A percentile compares a stretch with the other conserved stretches of the same genome.
These are phyloP conservation scores for Borealophlyctis nickersoniae DNA, from an alignment of 192 early-diverging fungal genomes.

Conservation along the genomic window DNA sequence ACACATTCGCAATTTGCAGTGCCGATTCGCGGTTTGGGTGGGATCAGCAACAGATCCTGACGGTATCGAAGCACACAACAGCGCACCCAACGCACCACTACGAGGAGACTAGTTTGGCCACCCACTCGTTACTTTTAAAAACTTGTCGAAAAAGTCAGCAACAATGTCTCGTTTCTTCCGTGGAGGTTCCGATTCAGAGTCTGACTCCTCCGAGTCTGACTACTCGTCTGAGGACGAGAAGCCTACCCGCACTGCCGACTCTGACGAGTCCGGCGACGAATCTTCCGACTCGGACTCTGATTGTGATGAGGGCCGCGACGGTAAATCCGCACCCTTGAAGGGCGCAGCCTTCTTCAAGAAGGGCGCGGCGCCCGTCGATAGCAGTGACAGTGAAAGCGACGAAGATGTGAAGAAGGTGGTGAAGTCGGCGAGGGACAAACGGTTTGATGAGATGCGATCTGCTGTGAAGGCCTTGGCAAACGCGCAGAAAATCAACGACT, in stretches of 20 bases:
- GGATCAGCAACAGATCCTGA: no score
- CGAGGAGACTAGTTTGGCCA: no score
- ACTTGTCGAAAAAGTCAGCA: no score
- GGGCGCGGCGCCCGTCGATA: slow-evolving; percentile 49
- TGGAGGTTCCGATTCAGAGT: slow-evolving; percentile 60
- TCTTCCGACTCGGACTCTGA: slow-evolving; percentile 46
- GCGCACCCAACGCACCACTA: no score
- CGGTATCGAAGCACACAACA: no score
- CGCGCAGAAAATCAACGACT: slow-evolving; percentile 83
- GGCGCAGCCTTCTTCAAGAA: slow-evolving; percentile 29
- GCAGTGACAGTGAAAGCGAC: slow-evolving; percentile 62
- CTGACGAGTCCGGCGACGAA: slow-evolving; percentile 1
- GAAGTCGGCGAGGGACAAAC: slow-evolving; percentile 82
- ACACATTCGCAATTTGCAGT: no score
- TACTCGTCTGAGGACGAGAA: slow-evolving; percentile 22
- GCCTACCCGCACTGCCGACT: background rate
- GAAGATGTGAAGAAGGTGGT: slow-evolving; percentile 74
- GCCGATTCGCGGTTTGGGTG: no score
- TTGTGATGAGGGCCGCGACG: slow-evolving; percentile 34
- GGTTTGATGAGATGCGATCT: slow-evolving; percentile 75
- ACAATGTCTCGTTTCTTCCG: slow-evolving; percentile 94
- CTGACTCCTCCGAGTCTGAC: slow-evolving; percentile 36
- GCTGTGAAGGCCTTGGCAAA: slow-evolving; percentile 66
- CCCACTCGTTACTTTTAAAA: no score
- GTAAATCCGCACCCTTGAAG: slow-evolving; percentile 8